phyloP scores from a whole-genome alignment of 176 grass and related monocot species.

The Eragrostis curvula region DNA sequence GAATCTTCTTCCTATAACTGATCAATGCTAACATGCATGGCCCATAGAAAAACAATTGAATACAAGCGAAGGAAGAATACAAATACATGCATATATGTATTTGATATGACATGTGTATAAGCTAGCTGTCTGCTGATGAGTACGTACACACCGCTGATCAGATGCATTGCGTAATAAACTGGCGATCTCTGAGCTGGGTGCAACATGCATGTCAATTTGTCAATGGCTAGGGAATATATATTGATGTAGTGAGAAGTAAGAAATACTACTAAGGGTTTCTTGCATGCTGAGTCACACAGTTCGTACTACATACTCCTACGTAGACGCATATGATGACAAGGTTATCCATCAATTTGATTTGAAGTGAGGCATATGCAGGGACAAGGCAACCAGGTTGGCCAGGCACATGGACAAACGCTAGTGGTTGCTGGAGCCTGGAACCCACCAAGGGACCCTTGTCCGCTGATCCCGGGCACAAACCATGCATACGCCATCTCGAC shows the following conservation, averaged over 20 bases:
- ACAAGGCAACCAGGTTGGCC: slow-evolving; percentile 36
- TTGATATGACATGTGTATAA: too few relatives aligned
- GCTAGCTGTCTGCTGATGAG: neutral
- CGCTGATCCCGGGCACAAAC: slow-evolving; percentile 56
- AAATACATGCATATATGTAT: neutral
- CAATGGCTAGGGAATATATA: slow-evolving; percentile 9
- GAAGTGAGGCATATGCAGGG: neutral
- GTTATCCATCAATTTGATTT: too few relatives aligned
- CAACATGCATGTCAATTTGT: slow-evolving; percentile 19
- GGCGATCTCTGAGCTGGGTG: neutral
- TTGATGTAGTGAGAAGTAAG: too few relatives aligned
- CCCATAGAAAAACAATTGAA: neutral
- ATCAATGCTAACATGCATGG: neutral
- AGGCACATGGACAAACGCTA: slow-evolving; percentile 28
- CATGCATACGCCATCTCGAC: neutral
- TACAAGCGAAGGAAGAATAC: neutral
- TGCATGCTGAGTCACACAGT: too few relatives aligned
- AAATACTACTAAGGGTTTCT: neutral
- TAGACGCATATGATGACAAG: neutral
- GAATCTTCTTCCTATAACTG: neutral
- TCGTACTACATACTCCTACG: neutral
- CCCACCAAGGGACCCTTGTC: slow-evolving; percentile 39
- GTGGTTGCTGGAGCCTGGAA: slow-evolving; percentile 36
- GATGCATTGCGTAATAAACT: slow-evolving; percentile 17
- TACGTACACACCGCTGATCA: neutral